Evolutionary conservation across 352 stramenopile species (phyloP).

Genomic region (Aphanomyces euteiches): DNA sequence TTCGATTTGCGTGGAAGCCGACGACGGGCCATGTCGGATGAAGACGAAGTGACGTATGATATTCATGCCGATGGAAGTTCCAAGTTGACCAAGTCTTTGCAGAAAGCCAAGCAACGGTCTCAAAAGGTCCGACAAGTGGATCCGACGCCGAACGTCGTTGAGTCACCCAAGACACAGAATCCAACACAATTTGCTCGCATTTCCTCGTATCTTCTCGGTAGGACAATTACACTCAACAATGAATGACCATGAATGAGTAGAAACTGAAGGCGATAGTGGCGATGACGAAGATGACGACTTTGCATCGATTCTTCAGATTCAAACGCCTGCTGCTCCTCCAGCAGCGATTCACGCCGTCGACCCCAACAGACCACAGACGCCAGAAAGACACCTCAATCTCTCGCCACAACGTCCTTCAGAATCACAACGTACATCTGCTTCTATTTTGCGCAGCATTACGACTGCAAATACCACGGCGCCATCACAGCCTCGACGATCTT

Average conservation of each 20-base stretch:
- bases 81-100: constrained; percentile 14
- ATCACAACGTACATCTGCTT: constrained; percentile 1
- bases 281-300: constrained; percentile 26
- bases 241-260: constrained; percentile 5
- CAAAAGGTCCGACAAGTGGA: not conserved
- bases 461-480: not conserved
- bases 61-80: constrained; percentile 17
- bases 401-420: not conserved
- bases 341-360: not conserved
- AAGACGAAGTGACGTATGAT: constrained; percentile 14
- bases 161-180: too few species aligned
- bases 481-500: not conserved
- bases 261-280: not conserved
- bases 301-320: constrained; percentile 22
- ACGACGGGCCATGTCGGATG: not conserved
- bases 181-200: too few species aligned
- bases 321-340: not conserved
- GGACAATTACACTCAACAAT: constrained; percentile 1
- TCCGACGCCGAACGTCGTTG: too few species aligned
- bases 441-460: not conserved
- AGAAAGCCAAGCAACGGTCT: not conserved
- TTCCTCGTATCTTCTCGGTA: constrained; percentile 2
- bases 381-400: not conserved
- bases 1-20: constrained; percentile 9
- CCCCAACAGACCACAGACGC: not conserved